Percentiles rank a stretch among this genome's conserved stretches.
Conservation (phyloP, 768 basidiomycete genomes). For the Cyclocybe cylindracea region DNA sequence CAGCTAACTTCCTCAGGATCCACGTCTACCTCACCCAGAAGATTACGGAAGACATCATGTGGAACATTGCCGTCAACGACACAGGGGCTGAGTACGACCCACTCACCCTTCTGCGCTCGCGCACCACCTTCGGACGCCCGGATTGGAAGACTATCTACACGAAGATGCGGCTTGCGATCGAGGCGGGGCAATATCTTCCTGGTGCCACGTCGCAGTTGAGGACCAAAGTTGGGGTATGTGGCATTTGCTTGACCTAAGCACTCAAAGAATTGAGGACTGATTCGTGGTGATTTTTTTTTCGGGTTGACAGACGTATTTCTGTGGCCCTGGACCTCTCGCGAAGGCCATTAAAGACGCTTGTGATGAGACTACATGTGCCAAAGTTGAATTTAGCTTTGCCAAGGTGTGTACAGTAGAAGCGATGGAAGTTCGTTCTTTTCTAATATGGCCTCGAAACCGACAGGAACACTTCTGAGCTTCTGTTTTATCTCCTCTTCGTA, state of each 20-base stretch:
- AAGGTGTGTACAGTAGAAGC: constrained; percentile 48
- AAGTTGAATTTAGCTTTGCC: constrained; percentile 79
- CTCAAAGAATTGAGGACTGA: not conserved
- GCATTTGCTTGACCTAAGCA: not conserved
- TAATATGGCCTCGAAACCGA: not conserved
- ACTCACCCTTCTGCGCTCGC: constrained; percentile 82
- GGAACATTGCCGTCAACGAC: constrained; percentile 92
- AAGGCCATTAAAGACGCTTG: constrained; percentile 78
- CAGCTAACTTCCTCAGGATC: constrained; percentile 91
- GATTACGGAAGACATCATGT: constrained; percentile 83
- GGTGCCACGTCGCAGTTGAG: constrained; percentile 77
- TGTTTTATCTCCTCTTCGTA: no score
- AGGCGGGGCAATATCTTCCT: constrained; percentile 81
- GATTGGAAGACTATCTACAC: constrained; percentile 85
- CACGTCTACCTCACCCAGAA: constrained; percentile 89
- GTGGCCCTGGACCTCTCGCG: constrained; percentile 77
- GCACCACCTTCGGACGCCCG: constrained; percentile 91
- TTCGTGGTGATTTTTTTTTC: constrained; percentile 11
- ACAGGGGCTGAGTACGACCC: constrained; percentile 86
- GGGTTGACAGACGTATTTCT: constrained; percentile 74
- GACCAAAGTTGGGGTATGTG: constrained; percentile 80
- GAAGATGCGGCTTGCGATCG: constrained; percentile 75
- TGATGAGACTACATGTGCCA: constrained; percentile 48
- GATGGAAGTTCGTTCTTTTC: not conserved
- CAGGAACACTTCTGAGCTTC: constrained; percentile 61